A percentile compares a stretch with the other conserved stretches of the same genome.
phyloP scores from a whole-genome alignment of 495 filamentous ascomycete species.

The Cercophora samala region DNA sequence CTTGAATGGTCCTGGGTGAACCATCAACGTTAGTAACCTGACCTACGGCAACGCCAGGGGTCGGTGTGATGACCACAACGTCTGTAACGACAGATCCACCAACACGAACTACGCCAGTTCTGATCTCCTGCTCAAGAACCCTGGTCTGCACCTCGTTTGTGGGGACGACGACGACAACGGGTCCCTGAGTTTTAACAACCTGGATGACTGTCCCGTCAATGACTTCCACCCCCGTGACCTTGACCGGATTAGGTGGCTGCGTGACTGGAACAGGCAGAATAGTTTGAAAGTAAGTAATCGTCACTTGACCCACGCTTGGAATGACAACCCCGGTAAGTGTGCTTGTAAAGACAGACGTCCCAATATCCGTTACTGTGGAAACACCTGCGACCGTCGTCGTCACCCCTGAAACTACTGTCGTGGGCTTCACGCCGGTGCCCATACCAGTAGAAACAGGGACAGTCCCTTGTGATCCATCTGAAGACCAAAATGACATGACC shows the following conservation, averaged over 20 bases:
- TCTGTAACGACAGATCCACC: slow-evolving; percentile 25
- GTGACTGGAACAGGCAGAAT: slow-evolving; percentile 13
- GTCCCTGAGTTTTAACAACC: slow-evolving; percentile 21
- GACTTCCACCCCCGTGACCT: slow-evolving; percentile 17
- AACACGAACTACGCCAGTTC: slow-evolving; percentile 20
- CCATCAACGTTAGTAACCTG: slow-evolving; percentile 23
- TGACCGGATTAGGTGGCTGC: slow-evolving; percentile 8
- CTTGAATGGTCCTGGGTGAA: slow-evolving; percentile 18
- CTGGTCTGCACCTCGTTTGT: slow-evolving; percentile 19
- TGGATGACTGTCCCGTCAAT: slow-evolving; percentile 15
- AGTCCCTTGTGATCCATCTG: slow-evolving; percentile 6
- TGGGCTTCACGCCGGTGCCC: background rate
- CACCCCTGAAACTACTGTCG: slow-evolving; percentile 8
- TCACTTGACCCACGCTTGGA: slow-evolving; percentile 25
- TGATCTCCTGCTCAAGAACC: slow-evolving; percentile 18
- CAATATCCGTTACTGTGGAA: slow-evolving; percentile 7
- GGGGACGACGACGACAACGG: slow-evolving; percentile 20
- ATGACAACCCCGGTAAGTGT: slow-evolving; percentile 23
- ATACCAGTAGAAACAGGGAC: slow-evolving; percentile 6
- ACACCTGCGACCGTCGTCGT: background rate
- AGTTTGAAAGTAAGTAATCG: slow-evolving; percentile 31
- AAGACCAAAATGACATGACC: slow-evolving; percentile 10
- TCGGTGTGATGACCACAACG: slow-evolving; percentile 27
- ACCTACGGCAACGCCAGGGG: slow-evolving; percentile 5
- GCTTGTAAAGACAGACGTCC: slow-evolving; percentile 12